Percentiles rank a stretch among this genome's conserved stretches.
Evolutionary conservation across 768 basidiomycete genomes (phyloP).

Genomic region (Xerocomellus chrysenteron): DNA sequence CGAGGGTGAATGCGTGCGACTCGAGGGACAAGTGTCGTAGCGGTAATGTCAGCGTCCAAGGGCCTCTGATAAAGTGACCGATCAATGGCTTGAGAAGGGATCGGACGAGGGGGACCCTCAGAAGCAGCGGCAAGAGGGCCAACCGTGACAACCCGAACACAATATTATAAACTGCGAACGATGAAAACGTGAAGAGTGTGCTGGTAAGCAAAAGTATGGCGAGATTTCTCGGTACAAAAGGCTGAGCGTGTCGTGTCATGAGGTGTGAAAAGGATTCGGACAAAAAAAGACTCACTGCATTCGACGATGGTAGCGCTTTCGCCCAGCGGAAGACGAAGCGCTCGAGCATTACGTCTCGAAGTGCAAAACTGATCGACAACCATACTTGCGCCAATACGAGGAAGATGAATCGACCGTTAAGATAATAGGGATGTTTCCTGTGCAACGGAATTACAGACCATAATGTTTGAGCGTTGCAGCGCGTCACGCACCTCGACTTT

Average conservation of each 20-base stretch:
- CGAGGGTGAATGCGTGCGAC: conserved; percentile 49
- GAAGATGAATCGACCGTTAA: conserved; percentile 69
- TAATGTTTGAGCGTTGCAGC: not conserved
- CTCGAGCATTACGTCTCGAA: conserved; percentile 64
- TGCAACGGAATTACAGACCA: not conserved
- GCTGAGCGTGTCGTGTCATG: conserved; percentile 8
- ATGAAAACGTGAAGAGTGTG: conserved; percentile 40
- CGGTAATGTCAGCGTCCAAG: conserved; percentile 54
- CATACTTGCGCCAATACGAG: conserved; percentile 52
- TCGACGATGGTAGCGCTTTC: conserved; percentile 9
- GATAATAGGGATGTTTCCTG: conserved; percentile 73
- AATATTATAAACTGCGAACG: conserved; percentile 40
- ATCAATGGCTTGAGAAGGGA: conserved; percentile 57
- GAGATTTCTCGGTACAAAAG: conserved; percentile 22
- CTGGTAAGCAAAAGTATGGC: conserved; percentile 36
- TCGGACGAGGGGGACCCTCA: conserved; percentile 53
- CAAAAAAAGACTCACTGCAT: conserved; percentile 17
- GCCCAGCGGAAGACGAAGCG: conserved; percentile 53
- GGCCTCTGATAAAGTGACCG: conserved; percentile 59
- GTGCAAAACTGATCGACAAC: conserved; percentile 45
- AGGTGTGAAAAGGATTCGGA: not conserved
- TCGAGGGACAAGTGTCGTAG: conserved; percentile 46
- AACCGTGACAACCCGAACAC: conserved; percentile 48
- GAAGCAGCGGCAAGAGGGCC: conserved; percentile 49
- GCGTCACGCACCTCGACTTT: conserved; percentile 55